phyloP scores from a whole-genome alignment of 257 asterid genomes.

The Ophiorrhiza pumila region DNA sequence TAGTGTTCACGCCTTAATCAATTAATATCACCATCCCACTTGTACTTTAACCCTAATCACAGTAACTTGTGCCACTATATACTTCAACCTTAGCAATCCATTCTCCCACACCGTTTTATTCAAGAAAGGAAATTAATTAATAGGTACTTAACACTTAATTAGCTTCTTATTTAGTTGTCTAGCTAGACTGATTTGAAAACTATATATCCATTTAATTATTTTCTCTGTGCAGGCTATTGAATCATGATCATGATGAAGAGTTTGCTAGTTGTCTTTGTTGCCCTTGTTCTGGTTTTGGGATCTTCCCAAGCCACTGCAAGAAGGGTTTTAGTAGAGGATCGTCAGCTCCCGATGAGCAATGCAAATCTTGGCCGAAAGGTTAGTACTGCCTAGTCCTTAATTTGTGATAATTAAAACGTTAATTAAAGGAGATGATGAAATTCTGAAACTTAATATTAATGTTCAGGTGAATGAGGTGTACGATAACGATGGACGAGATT shows the following conservation, averaged over 20 bases:
- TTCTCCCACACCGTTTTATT: not conserved
- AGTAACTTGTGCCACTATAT: not conserved
- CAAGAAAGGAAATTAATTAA: not conserved
- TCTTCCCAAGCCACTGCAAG: conserved; percentile 1
- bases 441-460: not conserved
- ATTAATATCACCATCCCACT: not conserved
- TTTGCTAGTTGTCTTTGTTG: not conserved
- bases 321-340: conserved; percentile 2
- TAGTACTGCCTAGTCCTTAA: not conserved
- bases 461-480: not conserved
- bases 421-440: not conserved
- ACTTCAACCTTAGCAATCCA: not conserved
- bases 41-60: not conserved
- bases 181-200: no score
- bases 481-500: not conserved
- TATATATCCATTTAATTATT: not conserved
- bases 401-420: not conserved
- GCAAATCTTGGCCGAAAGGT: not conserved
- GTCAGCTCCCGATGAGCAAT: not conserved
- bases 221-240: not conserved
- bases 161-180: not conserved
- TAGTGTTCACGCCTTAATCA: not conserved
- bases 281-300: not conserved
- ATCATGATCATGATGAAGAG: conserved; percentile 4
- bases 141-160: not conserved